phyloP scores from a whole-genome alignment of 2,329 filamentous ascomycete genomes.

The Diaporthe amygdali region DNA sequence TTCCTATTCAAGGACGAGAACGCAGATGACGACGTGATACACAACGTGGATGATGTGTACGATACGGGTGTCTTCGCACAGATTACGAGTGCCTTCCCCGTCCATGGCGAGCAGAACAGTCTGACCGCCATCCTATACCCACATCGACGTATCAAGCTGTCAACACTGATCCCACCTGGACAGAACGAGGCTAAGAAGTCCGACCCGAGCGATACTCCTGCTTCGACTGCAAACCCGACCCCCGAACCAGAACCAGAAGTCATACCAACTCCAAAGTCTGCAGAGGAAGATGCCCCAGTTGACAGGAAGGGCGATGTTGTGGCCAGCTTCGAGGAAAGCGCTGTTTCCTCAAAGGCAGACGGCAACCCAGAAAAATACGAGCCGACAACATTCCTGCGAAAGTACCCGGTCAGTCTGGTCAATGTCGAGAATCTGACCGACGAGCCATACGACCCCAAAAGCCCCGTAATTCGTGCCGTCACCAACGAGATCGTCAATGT shows the following conservation, averaged over 20 bases:
- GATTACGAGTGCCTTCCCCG: slow-evolving; percentile 94
- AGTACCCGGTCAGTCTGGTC: slow-evolving; percentile 90
- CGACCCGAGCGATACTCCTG: slow-evolving; percentile 45
- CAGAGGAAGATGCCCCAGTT: slow-evolving; percentile 55
- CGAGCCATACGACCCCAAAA: slow-evolving; percentile 89
- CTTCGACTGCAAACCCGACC: slow-evolving; percentile 33
- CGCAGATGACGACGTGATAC: slow-evolving; percentile 91
- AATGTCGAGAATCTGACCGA: slow-evolving; percentile 94
- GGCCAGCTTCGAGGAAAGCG: slow-evolving; percentile 91
- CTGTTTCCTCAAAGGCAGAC: slow-evolving; percentile 64
- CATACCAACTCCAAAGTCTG: slow-evolving; percentile 56
- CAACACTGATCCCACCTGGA: slow-evolving; percentile 76
- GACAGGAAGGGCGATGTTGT: slow-evolving; percentile 93
- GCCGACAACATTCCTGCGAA: slow-evolving; percentile 87
- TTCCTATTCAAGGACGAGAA: slow-evolving; percentile 98
- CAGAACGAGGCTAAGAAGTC: slow-evolving; percentile 56
- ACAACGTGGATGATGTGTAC: slow-evolving; percentile 88
- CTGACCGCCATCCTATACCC: slow-evolving; percentile 95
- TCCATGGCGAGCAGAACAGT: slow-evolving; percentile 81
- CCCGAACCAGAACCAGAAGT: slow-evolving; percentile 53
- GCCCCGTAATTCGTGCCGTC: slow-evolving; percentile 85
- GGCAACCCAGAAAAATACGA: slow-evolving; percentile 68
- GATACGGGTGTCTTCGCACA: slow-evolving; percentile 97
- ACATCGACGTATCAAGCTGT: slow-evolving; percentile 91
- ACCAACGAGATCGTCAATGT: slow-evolving; percentile 99